phyloP scores from a whole-genome alignment of 2,329 filamentous ascomycete species.

The Cytospora leucostoma region DNA sequence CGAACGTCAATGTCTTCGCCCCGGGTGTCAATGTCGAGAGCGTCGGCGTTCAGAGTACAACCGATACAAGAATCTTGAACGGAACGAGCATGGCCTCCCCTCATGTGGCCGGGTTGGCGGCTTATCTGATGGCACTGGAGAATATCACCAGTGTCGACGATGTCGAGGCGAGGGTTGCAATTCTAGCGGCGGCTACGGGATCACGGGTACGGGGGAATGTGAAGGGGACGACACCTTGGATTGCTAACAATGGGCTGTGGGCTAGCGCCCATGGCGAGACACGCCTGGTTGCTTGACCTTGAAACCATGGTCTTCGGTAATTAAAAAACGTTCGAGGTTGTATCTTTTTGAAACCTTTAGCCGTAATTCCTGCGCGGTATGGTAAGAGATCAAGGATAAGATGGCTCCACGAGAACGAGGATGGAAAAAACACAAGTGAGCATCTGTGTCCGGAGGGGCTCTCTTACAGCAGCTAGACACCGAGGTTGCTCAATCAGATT shows the following conservation, averaged over 20 bases:
- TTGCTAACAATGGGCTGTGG: conserved; percentile 56
- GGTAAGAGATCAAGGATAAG: too few relatives aligned
- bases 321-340: too few relatives aligned
- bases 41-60: conserved; percentile 53
- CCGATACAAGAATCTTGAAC: conserved; percentile 47
- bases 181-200: conserved; percentile 51
- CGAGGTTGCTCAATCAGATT: too few relatives aligned
- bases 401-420: too few relatives aligned
- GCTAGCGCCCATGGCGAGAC: neutral
- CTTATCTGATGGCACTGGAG: conserved; percentile 65
- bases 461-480: too few relatives aligned
- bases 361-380: too few relatives aligned
- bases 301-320: too few relatives aligned
- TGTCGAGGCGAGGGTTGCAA: conserved; percentile 52
- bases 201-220: conserved; percentile 47
- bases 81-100: conserved; percentile 68
- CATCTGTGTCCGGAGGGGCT: too few relatives aligned
- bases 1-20: conserved; percentile 55
- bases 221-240: conserved; percentile 50
- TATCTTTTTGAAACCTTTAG: too few relatives aligned
- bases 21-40: conserved; percentile 57
- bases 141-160: conserved; percentile 46
- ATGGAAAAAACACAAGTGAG: too few relatives aligned
- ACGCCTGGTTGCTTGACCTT: neutral
- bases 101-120: conserved; percentile 67